These are phyloP conservation scores for Primulina huaijiensis DNA, from an alignment of 257 asterid genomes.

Conservation along the genomic window DNA sequence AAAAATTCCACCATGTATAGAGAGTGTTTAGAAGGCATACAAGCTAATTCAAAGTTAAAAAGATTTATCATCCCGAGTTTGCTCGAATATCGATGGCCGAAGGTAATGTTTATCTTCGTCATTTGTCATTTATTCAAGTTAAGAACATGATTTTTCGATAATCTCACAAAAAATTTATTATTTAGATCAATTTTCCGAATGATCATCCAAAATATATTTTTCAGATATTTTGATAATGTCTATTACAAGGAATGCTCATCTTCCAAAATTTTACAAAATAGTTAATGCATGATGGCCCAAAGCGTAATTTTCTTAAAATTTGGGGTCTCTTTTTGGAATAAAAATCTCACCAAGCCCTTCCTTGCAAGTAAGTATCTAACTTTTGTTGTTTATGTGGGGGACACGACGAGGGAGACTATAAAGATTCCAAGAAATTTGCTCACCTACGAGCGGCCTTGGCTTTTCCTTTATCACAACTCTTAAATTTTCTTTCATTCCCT, in stretches of 20 bases:
- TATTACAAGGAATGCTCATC: constrained; percentile 45
- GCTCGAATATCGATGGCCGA: too few relatives aligned
- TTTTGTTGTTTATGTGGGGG: constrained; percentile 31
- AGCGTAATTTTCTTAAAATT: constrained; percentile 2
- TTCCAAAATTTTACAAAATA: constrained; percentile 44
- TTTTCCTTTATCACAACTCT: constrained; percentile 38
- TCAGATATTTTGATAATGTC: too few relatives aligned
- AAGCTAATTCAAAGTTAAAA: too few relatives aligned
- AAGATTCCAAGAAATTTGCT: constrained; percentile 42
- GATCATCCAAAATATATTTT: too few relatives aligned
- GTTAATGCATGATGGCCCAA: constrained; percentile 26
- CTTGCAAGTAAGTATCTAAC: constrained; percentile 27
- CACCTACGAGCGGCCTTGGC: constrained; percentile 48
- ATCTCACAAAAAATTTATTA: too few relatives aligned
- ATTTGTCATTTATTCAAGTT: too few relatives aligned
- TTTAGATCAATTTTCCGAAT: too few relatives aligned
- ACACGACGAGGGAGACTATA: constrained; percentile 27
- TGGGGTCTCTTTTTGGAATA: constrained; percentile 26
- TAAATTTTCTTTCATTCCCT: constrained; percentile 13
- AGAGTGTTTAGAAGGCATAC: too few relatives aligned
- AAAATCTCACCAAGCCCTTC: constrained; percentile 20
- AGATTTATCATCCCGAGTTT: too few relatives aligned
- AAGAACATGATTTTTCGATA: too few relatives aligned
- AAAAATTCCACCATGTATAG: too few relatives aligned
- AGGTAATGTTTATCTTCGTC: too few relatives aligned